Evolutionary conservation across 345 rosid genomes (phyloP).

Genomic region (Bruguiera parviflora): DNA sequence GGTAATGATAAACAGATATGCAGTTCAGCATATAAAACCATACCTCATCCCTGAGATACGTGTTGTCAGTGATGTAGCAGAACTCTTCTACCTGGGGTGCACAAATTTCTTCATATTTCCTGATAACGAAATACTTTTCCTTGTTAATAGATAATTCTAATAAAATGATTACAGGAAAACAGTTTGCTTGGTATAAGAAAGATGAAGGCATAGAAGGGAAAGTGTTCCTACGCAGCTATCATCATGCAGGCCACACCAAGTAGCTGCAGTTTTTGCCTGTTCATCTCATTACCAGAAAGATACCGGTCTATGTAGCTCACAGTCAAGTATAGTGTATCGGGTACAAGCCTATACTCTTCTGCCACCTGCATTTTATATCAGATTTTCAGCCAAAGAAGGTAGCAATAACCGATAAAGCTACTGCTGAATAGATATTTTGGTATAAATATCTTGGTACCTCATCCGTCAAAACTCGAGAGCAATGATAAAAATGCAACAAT

Average conservation of each 20-base stretch:
- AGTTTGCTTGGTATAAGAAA: neutral
- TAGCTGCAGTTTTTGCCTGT: constrained; percentile 75
- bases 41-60: constrained; percentile 84
- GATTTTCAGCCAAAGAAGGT: constrained; percentile 13
- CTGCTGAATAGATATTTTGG: no score
- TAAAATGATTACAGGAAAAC: neutral
- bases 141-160: constrained; percentile 6
- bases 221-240: constrained; percentile 77
- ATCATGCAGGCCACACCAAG: constrained; percentile 94
- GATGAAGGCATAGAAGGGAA: neutral
- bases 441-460: no score
- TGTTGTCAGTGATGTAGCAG: constrained; percentile 92
- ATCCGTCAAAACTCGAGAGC: no score
- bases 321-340: constrained; percentile 78
- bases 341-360: constrained; percentile 92
- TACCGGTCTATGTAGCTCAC: constrained; percentile 90
- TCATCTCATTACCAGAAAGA: constrained; percentile 77
- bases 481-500: no score
- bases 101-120: constrained; percentile 90
- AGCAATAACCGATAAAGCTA: no score
- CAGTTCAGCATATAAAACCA: neutral
- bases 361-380: constrained; percentile 57
- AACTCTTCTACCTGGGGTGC: constrained; percentile 93
- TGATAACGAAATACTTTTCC: constrained; percentile 25
- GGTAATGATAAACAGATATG: neutral